Base-by-base conservation (phyloP, 495 filamentous ascomycete genomes). In the Aspergillus haitiensis region DNA sequence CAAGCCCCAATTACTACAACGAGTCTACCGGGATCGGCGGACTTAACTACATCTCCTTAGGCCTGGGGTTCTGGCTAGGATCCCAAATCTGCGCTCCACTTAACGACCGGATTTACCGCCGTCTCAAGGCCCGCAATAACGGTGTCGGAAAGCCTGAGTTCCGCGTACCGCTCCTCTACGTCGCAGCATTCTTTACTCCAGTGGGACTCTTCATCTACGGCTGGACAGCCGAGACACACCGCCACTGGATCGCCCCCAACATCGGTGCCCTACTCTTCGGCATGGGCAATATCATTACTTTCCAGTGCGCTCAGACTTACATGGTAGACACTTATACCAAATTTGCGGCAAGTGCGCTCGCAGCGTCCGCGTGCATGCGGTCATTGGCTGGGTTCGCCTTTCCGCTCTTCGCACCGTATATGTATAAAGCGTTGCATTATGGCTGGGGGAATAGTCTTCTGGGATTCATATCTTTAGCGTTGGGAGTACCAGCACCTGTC, bases 291-390 rank as follows among this genome's bases (percentile, higher is more conserved):
- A 88, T 90, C 55, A 76, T 88, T 6, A 74, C 78, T 0, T 89
- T 88, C 67, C 88, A 91, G 72, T 87, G 84, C 61, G 83, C 86
- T 37, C 86, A 89, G 73, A 85, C 84, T 8, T 94, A 90, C 65
- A 73, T 91, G 48, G 84, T 93, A n/a, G 91, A 96, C 67, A 72
- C 86, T 6, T 93, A 92, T 70, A 84, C 84, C 27, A 79, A 82
- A 7, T 94, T 82, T 68, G 88, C 90, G 7, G 90, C 91, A 8
- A 86, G 82, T 60, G 91, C 89, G 1, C 68, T 91, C 11, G 87
- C 79, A 0, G 88, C 91, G 1, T 79, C 78, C 2, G 82, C 85
- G 3, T 82, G 92, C 11, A 66, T 93, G 62, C 78, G 91, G 15
- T 84, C 78, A 21, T 46, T 92, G 12, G 84, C 85, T 1, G 89